Base-by-base conservation (phyloP, 441 rosid genomes). In the Hura crepitans region DNA sequence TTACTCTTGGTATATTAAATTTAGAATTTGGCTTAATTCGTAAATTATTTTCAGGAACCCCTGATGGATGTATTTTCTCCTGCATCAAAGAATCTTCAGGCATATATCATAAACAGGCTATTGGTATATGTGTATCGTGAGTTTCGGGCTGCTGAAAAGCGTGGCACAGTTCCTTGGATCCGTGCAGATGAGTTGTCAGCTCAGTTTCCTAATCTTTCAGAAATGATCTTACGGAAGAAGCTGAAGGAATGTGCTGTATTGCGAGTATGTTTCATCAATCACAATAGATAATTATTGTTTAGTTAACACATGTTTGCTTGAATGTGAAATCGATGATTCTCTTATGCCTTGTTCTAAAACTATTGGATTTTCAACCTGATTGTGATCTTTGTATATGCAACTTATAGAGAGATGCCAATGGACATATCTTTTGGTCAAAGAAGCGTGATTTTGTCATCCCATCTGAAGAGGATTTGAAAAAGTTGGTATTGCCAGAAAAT, bases 11-110 rank as follows among this genome's bases (percentile, higher is more conserved):
- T 23, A 51, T 42, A 5, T 47, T 42, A 62, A 22, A 23, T 1
- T 30, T 13, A 15, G 13, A 67, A 50, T 59, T 62, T 31, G 35
- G 10, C 51, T 69, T 69, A 63, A 37, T 71, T 74, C 50, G 57
- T 66, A 71, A 25, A 37, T 75, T 75, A 66, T 66, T 74, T 75
- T 79, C 80, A 96, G 98, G 99, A 91, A 81, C 99, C 98, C 66
- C 90, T 88, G 57, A 85, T 87, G 96, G 98, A 93, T 85, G 98
- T 93, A 51, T 88, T 91, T 72, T 78, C 98, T 73, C 98, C 96
- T 67, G 89, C 82, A 75, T 82, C 93, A 53, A 96, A 96, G 85
- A 89, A 83, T 81, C 89, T 88, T 76, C 97, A 84, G 81, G 75
- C 86, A 59, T 93, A 88, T 79, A 76, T 83, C 77, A 75, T 87